A percentile compares a stretch with the other conserved stretches of the same genome.
Evolutionary conservation across 202 grass and related monocot species (phyloP).

Genomic region (Zizania palustris): DNA sequence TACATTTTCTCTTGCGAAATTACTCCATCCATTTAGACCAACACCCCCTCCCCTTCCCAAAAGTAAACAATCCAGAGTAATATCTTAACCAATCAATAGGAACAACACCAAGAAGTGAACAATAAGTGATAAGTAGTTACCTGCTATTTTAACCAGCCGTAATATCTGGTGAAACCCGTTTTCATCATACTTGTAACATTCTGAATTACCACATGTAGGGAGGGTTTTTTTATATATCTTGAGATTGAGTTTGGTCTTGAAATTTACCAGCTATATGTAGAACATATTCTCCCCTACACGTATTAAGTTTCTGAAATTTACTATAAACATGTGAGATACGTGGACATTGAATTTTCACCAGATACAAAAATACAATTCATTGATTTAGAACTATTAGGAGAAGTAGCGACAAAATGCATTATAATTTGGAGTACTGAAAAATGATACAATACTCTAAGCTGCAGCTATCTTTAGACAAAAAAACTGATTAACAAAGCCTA

Average conservation of each 20-base stretch:
- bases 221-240: background rate
- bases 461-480: conserved; percentile 6
- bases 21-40: background rate
- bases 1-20: background rate
- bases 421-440: conserved; percentile 21
- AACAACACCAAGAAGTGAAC: too few species aligned
- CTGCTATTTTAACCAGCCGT: background rate
- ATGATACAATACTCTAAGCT: background rate
- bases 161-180: background rate
- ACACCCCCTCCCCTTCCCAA: background rate
- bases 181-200: background rate
- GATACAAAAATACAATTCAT: background rate
- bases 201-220: background rate
- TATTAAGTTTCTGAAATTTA: background rate
- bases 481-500: conserved; percentile 19
- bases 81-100: background rate
- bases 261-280: background rate
- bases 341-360: background rate
- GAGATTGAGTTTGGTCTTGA: background rate
- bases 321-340: background rate
- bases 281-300: background rate
- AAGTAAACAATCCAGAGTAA: background rate
- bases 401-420: conserved; percentile 9
- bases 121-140: background rate
- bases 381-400: background rate